phyloP scores from a whole-genome alignment of 768 basidiomycete genomes.

The Udeniomyces megalosporus region DNA sequence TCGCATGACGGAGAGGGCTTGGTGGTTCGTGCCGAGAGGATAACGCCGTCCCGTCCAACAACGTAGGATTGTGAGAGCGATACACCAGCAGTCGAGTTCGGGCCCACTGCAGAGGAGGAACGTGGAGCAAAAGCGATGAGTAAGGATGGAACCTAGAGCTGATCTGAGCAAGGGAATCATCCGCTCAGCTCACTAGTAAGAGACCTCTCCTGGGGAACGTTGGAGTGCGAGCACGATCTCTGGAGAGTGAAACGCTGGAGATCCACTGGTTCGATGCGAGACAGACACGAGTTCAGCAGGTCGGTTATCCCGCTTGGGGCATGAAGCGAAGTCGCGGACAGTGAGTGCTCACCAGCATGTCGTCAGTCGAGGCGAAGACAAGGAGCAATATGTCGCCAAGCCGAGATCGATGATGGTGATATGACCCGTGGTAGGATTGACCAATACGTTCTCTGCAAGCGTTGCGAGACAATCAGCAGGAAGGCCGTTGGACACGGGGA shows the following conservation, averaged over 20 bases:
- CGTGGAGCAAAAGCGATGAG: background rate
- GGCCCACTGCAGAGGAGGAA: too few species aligned
- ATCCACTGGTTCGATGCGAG: background rate
- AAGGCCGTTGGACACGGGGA: background rate
- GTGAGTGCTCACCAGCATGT: constrained; percentile 34
- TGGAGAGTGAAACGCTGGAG: constrained; percentile 26
- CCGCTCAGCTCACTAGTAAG: constrained; percentile 26
- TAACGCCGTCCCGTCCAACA: constrained; percentile 29
- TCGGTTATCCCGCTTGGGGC: too few species aligned
- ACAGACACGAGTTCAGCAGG: constrained; percentile 18
- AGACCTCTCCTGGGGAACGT: constrained; percentile 28
- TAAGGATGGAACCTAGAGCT: background rate
- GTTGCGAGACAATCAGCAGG: background rate
- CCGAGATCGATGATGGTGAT: constrained; percentile 34
- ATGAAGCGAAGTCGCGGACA: too few species aligned
- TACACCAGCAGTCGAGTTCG: constrained; percentile 36
- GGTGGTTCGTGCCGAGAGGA: constrained; percentile 32
- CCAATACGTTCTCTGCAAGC: constrained; percentile 21
- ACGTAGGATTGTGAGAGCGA: constrained; percentile 32
- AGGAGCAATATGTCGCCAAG: constrained; percentile 32
- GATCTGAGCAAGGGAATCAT: background rate
- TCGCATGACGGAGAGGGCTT: constrained; percentile 24
- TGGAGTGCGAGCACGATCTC: constrained; percentile 31
- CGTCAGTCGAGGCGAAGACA: constrained; percentile 30
- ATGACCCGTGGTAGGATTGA: constrained; percentile 26